Percentiles rank a stretch among this genome's conserved stretches.
Evolutionary conservation across 352 stramenopile species (phyloP).

Genomic region (Globisporangium paroecandrum): DNA sequence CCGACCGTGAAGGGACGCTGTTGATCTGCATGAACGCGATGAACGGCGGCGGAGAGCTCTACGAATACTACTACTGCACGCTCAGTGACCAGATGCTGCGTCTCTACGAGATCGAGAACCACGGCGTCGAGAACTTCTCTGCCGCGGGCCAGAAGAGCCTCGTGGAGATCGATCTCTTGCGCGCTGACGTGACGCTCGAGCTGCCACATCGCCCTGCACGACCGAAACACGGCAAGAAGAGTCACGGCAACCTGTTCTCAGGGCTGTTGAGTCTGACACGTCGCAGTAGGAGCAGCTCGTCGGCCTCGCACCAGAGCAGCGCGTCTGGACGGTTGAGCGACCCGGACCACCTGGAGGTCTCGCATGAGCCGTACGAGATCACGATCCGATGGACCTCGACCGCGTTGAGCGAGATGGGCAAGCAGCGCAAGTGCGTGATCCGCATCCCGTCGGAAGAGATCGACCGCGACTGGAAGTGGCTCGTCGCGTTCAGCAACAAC

Average conservation of each 20-base stretch:
- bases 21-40: constrained; percentile 19
- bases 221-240: constrained; percentile 6
- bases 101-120: constrained; percentile 26
- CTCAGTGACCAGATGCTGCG: constrained; percentile 32
- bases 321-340: constrained; percentile 15
- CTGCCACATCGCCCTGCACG: constrained; percentile 21
- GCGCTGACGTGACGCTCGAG: constrained; percentile 30
- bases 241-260: constrained; percentile 8
- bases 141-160: constrained; percentile 14
- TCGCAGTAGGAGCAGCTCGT: constrained; percentile 13
- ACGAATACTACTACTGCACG: constrained; percentile 35
- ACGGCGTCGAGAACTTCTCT: constrained; percentile 7
- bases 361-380: constrained; percentile 17
- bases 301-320: constrained; percentile 8
- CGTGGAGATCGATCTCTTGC: constrained; percentile 37
- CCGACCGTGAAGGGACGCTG: constrained; percentile 29
- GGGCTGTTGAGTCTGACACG: constrained; percentile 11
- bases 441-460: constrained; percentile 52
- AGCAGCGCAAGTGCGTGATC: constrained; percentile 22
- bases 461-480: constrained; percentile 59
- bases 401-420: constrained; percentile 1
- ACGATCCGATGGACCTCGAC: constrained; percentile 17
- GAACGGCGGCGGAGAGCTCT: constrained; percentile 16
- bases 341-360: constrained; percentile 1
- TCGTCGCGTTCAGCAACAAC: constrained; percentile 57